phyloP scores from a whole-genome alignment of 129 eudicot species.

The Dittrichia graveolens region DNA sequence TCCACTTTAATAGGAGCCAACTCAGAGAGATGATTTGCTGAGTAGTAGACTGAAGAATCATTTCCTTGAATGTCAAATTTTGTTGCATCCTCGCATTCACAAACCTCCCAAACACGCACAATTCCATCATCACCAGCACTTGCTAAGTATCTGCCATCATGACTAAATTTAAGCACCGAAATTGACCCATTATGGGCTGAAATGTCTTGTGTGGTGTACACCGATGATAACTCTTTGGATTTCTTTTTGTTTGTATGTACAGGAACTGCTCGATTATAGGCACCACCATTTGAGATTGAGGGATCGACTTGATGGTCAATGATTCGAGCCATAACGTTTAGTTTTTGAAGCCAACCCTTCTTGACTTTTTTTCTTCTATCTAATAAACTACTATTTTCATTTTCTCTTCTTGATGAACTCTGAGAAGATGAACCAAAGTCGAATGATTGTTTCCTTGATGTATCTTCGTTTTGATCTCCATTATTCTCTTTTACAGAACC shows the following conservation, averaged over 20 bases:
- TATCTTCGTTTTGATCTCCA: conserved; percentile 39
- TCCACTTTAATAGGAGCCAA: conserved; percentile 53
- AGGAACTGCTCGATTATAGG: conserved; percentile 36
- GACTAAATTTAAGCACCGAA: conserved; percentile 74
- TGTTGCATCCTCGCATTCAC: conserved; percentile 47
- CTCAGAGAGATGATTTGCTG: conserved; percentile 56
- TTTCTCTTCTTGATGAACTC: conserved; percentile 39
- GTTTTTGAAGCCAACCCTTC: conserved; percentile 58
- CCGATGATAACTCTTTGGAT: conserved; percentile 67
- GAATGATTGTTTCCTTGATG: conserved; percentile 37
- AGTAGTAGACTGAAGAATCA: conserved; percentile 60
- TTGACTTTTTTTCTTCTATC: conserved; percentile 48
- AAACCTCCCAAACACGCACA: conserved; percentile 77
- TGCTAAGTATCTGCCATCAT: conserved; percentile 76
- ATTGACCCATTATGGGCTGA: conserved; percentile 79
- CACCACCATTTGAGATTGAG: neutral
- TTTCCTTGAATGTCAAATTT: conserved; percentile 42
- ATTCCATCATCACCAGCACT: conserved; percentile 82
- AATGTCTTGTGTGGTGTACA: conserved; percentile 67
- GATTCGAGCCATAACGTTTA: conserved; percentile 46
- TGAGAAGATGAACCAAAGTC: conserved; percentile 54
- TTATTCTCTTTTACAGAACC: conserved; percentile 36
- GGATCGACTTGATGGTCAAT: conserved; percentile 33
- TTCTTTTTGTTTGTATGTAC: conserved; percentile 52
- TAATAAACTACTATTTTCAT: conserved; percentile 21